These are phyloP conservation scores for Pleodorina starrii DNA, from an alignment of 139 green algal species.

Conservation along the genomic window DNA sequence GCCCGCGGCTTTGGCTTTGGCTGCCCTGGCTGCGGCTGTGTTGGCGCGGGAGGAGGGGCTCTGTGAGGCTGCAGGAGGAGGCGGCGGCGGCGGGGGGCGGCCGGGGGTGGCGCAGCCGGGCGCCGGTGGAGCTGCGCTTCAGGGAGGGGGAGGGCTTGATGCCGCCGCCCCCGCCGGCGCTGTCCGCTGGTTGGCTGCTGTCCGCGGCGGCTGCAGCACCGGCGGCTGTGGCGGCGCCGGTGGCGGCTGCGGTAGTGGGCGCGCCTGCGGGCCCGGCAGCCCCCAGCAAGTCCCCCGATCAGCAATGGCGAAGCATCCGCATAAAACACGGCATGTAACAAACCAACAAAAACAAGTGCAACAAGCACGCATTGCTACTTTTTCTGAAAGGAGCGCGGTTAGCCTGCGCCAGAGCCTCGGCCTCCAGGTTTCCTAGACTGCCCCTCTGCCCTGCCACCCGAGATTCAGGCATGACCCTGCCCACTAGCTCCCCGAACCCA, in stretches of 20 bases:
- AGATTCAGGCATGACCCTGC: no score
- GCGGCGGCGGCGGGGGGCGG: not conserved
- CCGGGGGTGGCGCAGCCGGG: not conserved
- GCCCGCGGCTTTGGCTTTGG: not conserved
- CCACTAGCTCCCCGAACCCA: not conserved
- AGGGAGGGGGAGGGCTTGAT: not conserved
- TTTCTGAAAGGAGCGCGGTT: no score
- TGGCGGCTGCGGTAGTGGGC: not conserved
- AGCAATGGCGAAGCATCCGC: no score
- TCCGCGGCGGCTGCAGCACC: not conserved
- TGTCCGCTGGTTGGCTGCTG: not conserved
- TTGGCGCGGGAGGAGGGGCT: not conserved
- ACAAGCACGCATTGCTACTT: no score
- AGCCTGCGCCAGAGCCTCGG: no score
- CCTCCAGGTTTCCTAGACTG: no score
- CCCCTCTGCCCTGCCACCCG: no score
- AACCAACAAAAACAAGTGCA: no score
- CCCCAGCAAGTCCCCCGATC: no score
- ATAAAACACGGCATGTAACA: no score
- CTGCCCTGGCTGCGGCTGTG: not conserved
- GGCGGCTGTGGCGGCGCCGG: not conserved
- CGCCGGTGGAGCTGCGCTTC: not conserved
- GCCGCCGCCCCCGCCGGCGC: not conserved
- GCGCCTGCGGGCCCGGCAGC: not conserved
- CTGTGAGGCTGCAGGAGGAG: not conserved